These are phyloP conservation scores for Stephania yunnanensis DNA, from an alignment of 164 flowering plant species.

Conservation along the genomic window DNA sequence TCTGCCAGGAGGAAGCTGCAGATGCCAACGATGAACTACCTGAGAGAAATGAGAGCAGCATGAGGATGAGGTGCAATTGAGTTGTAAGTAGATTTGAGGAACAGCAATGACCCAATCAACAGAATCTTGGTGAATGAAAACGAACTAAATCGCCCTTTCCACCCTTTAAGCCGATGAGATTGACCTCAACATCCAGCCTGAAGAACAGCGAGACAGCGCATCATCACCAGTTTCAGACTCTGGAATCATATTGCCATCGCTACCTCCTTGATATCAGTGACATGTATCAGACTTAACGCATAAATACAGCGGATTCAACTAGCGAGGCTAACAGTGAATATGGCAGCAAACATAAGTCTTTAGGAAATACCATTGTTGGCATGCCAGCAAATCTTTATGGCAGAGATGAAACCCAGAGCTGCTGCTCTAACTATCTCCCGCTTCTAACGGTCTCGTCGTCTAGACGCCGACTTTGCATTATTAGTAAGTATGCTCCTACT, in stretches of 20 bases:
- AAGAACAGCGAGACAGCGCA: conserved; percentile 76
- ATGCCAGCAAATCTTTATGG: neutral
- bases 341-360: too few species aligned
- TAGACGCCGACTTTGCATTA: too few species aligned
- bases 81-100: conserved; percentile 18
- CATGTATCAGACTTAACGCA: conserved; percentile 23
- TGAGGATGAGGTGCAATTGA: conserved; percentile 26
- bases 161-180: conserved; percentile 65
- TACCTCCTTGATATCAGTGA: conserved; percentile 34
- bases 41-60: conserved; percentile 18
- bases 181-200: conserved; percentile 81
- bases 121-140: conserved; percentile 22
- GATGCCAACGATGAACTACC: conserved; percentile 11
- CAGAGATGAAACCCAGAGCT: neutral
- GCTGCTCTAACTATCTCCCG: neutral
- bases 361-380: too few species aligned
- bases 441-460: too few species aligned
- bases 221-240: conserved; percentile 46
- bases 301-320: conserved; percentile 9
- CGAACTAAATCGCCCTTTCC: conserved; percentile 32
- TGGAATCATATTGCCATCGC: conserved; percentile 26
- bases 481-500: too few species aligned
- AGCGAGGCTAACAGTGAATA: conserved; percentile 12
- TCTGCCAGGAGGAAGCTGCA: conserved; percentile 36
- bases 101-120: conserved; percentile 21